A percentile compares a stretch with the other conserved stretches of the same genome.
Conservation (phyloP, 352 stramenopile species). For the Pythium volutum region DNA sequence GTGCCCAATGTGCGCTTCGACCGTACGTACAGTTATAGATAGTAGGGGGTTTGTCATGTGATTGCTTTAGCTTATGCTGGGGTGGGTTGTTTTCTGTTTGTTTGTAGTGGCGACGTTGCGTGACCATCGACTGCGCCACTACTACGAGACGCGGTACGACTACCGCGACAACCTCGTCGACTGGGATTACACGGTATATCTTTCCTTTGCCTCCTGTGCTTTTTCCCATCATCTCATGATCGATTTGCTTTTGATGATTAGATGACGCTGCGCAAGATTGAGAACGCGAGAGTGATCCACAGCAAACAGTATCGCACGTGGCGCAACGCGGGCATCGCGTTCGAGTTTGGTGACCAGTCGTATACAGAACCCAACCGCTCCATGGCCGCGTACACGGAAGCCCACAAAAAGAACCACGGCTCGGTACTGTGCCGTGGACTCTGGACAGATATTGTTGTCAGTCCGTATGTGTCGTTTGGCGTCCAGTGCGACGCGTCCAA, state of each 20-base stretch:
- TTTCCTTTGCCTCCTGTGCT: background rate
- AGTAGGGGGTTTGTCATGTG: too few species aligned
- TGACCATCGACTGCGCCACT: slow-evolving; percentile 86
- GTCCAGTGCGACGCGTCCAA: slow-evolving; percentile 74
- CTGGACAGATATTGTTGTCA: slow-evolving; percentile 91
- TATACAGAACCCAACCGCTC: slow-evolving; percentile 91
- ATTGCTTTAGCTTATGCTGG: background rate
- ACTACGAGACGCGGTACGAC: slow-evolving; percentile 93
- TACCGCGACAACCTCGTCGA: slow-evolving; percentile 91
- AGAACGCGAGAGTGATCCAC: slow-evolving; percentile 92
- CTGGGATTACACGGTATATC: slow-evolving; percentile 91
- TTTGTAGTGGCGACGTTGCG: slow-evolving; percentile 64
- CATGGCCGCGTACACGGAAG: slow-evolving; percentile 87
- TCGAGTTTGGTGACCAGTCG: slow-evolving; percentile 93
- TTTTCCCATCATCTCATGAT: background rate
- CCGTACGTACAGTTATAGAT: slow-evolving; percentile 41
- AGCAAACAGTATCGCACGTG: slow-evolving; percentile 90
- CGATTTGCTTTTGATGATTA: slow-evolving; percentile 10
- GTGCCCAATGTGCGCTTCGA: slow-evolving; percentile 67
- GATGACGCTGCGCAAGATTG: slow-evolving; percentile 82
- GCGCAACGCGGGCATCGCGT: slow-evolving; percentile 91
- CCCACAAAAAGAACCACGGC: slow-evolving; percentile 68
- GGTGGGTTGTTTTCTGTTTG: background rate
- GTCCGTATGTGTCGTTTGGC: slow-evolving; percentile 90
- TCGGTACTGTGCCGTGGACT: slow-evolving; percentile 81